A percentile compares a stretch with the other conserved stretches of the same genome.
phyloP scores from a whole-genome alignment of 208 protist species.

The Trypanosoma cruzi region DNA sequence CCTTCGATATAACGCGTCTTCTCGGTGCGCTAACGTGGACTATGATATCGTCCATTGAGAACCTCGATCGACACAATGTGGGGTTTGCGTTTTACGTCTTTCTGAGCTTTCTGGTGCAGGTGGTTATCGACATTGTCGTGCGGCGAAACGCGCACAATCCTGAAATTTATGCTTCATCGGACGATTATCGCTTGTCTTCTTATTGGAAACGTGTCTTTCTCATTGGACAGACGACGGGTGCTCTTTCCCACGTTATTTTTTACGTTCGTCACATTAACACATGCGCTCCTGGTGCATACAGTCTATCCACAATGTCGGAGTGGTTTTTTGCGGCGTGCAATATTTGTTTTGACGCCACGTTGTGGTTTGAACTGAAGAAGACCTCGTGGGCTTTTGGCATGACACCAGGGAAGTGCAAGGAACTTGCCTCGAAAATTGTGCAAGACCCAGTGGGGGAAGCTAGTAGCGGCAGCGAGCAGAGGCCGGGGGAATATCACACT shows the following conservation, averaged over 20 bases:
- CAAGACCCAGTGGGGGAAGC: neutral
- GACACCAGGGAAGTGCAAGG: conserved; percentile 39
- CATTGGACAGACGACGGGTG: conserved; percentile 38
- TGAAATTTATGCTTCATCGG: conserved; percentile 49
- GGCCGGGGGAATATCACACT: neutral
- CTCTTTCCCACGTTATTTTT: conserved; percentile 51
- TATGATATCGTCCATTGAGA: conserved; percentile 64
- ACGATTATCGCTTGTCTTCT: conserved; percentile 43
- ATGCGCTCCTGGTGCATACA: conserved; percentile 69
- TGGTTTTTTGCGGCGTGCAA: conserved; percentile 67
- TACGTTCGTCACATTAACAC: conserved; percentile 53
- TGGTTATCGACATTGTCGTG: conserved; percentile 38
- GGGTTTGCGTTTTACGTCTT: conserved; percentile 62
- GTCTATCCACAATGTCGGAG: conserved; percentile 70
- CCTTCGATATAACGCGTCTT: conserved; percentile 48
- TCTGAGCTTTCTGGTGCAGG: conserved; percentile 57
- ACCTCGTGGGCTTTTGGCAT: conserved; percentile 67
- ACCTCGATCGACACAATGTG: conserved; percentile 59
- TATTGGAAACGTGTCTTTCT: conserved; percentile 46
- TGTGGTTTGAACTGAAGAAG: conserved; percentile 66
- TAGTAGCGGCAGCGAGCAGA: neutral
- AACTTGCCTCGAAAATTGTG: neutral
- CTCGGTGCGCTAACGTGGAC: conserved; percentile 53
- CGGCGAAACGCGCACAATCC: conserved; percentile 56
- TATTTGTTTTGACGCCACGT: conserved; percentile 60